phyloP scores from a whole-genome alignment of 495 filamentous ascomycete genomes.

The Penicillium mononematosum region DNA sequence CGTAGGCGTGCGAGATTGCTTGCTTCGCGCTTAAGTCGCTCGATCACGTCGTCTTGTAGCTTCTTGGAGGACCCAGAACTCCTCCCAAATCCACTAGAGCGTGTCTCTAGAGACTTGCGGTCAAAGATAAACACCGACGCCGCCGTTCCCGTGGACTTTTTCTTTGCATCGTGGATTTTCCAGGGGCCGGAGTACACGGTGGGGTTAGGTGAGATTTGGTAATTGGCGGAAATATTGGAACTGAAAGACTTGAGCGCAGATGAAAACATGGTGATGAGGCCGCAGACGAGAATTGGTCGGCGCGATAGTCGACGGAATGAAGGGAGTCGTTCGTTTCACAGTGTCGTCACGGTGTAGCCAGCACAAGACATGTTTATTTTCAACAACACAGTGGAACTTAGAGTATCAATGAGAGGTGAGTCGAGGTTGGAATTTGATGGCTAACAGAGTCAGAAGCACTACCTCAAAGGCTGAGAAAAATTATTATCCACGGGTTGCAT shows the following conservation, averaged over 20 bases:
- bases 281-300: background rate
- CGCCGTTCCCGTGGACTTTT: constrained; percentile 82
- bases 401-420: background rate
- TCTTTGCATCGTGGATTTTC: constrained; percentile 97
- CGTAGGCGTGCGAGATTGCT: constrained; percentile 80
- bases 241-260: constrained; percentile 88
- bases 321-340: constrained; percentile 17
- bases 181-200: constrained; percentile 80
- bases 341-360: constrained; percentile 6
- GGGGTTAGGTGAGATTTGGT: constrained; percentile 68
- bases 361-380: constrained; percentile 14
- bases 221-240: constrained; percentile 88
- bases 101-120: constrained; percentile 73
- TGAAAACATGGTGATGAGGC: constrained; percentile 73
- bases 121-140: constrained; percentile 96
- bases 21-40: constrained; percentile 87
- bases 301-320: constrained; percentile 1
- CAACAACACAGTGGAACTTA: constrained; percentile 1
- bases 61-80: constrained; percentile 69
- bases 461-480: background rate
- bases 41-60: constrained; percentile 82
- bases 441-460: background rate
- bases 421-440: no score
- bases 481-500: background rate
- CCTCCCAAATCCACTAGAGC: constrained; percentile 56